Conservation (phyloP, 2,329 filamentous ascomycete species). For the Botryotinia calthae region DNA sequence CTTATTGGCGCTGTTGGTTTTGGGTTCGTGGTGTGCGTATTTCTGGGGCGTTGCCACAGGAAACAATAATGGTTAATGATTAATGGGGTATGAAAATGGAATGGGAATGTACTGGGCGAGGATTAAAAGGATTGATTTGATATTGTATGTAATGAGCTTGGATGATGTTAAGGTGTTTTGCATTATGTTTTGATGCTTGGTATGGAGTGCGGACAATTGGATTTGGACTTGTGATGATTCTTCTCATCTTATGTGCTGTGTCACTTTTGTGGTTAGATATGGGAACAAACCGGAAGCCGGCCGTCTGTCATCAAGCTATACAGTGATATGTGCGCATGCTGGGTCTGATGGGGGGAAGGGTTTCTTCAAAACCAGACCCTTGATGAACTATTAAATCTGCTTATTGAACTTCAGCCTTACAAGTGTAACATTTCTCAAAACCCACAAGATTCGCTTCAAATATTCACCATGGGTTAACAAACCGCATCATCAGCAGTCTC, state of each 20-base stretch:
- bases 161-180: neutral
- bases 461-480: too few species aligned
- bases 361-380: too few species aligned
- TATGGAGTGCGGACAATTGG: neutral
- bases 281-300: neutral
- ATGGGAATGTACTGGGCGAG: fast-evolving
- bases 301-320: neutral
- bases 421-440: too few species aligned
- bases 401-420: too few species aligned
- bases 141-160: neutral
- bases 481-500: too few species aligned
- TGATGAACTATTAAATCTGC: too few species aligned
- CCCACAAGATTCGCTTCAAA: too few species aligned
- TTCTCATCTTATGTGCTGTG: neutral
- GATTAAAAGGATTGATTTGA: neutral
- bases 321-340: neutral
- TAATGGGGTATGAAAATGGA: neutral
- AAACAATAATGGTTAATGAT: neutral
- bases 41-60: slow-evolving; percentile 16
- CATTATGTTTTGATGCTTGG: neutral
- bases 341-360: too few species aligned
- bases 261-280: neutral
- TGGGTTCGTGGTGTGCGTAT: slow-evolving; percentile 10
- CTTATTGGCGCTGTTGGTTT: neutral
- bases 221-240: neutral